These are phyloP conservation scores for Tolypocladium tropicale DNA, from an alignment of 2,329 filamentous ascomycete genomes.

Conservation along the genomic window DNA sequence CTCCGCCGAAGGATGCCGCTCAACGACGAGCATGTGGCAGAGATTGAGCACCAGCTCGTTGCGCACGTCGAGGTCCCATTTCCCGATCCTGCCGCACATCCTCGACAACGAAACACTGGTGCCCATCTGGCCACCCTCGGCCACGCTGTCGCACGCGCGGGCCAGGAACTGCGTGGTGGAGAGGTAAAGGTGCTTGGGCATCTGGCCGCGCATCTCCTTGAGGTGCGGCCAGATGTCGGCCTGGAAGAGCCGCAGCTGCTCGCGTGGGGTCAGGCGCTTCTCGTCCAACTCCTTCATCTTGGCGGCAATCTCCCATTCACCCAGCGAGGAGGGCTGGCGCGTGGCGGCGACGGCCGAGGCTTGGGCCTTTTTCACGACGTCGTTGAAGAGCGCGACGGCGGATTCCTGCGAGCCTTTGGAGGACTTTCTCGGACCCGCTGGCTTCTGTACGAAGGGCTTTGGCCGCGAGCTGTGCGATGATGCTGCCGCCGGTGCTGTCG, in stretches of 20 bases:
- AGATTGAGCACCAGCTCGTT: conserved; percentile 22
- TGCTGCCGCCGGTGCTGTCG: neutral
- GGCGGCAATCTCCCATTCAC: conserved; percentile 19
- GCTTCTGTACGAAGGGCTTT: neutral
- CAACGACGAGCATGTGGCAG: conserved; percentile 14
- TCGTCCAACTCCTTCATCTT: conserved; percentile 16
- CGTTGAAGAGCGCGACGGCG: conserved; percentile 23
- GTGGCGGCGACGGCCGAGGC: neutral
- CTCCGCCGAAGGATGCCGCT: conserved; percentile 4
- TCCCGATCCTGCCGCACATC: conserved; percentile 15
- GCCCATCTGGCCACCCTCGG: conserved; percentile 6
- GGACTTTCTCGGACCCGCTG: neutral
- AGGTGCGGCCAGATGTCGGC: conserved; percentile 20
- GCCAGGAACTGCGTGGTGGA: conserved; percentile 11
- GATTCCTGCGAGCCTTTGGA: conserved; percentile 9
- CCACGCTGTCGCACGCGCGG: conserved; percentile 7
- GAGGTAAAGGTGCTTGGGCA: conserved; percentile 18
- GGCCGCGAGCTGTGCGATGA: neutral
- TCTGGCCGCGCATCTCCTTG: conserved; percentile 11
- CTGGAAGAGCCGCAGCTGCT: conserved; percentile 15
- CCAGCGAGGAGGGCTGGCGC: conserved; percentile 7
- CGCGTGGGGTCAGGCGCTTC: conserved; percentile 1
- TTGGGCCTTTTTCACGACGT: conserved; percentile 17
- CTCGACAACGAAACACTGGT: conserved; percentile 14
- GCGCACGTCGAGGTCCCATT: conserved; percentile 14